A percentile compares a stretch with the other conserved stretches of the same genome.
Conservation (phyloP, 352 stramenopile species). For the Phytophthora multivora region DNA sequence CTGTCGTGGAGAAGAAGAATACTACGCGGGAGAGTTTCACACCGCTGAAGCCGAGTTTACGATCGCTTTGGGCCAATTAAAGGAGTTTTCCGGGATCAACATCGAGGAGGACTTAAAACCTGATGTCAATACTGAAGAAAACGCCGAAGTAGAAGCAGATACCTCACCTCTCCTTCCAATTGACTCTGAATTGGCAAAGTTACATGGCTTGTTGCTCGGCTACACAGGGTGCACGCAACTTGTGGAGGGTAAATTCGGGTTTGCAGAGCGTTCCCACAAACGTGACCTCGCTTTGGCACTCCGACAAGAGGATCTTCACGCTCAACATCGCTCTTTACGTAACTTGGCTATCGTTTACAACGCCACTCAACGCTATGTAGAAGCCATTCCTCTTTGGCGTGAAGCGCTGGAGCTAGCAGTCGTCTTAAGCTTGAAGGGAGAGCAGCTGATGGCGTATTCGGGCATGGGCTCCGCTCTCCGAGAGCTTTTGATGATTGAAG, state of each 20-base stretch:
- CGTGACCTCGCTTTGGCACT: slow-evolving; percentile 53
- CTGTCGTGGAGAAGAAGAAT: slow-evolving; percentile 48
- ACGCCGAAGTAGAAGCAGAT: slow-evolving; percentile 1
- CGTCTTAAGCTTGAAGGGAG: slow-evolving; percentile 41
- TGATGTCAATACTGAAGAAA: background rate
- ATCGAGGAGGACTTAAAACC: slow-evolving; percentile 13
- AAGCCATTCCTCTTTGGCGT: slow-evolving; percentile 58
- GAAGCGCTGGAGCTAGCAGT: slow-evolving; percentile 55
- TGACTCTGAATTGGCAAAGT: slow-evolving; percentile 38
- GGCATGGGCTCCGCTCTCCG: slow-evolving; percentile 50
- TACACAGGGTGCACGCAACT: slow-evolving; percentile 54
- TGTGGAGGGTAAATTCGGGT: slow-evolving; percentile 42
- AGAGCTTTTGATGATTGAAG: slow-evolving; percentile 32
- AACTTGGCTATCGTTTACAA: slow-evolving; percentile 62
- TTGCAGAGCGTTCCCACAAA: slow-evolving; percentile 53
- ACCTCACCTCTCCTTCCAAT: slow-evolving; percentile 5
- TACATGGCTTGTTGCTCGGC: slow-evolving; percentile 53
- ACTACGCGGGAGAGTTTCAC: slow-evolving; percentile 46
- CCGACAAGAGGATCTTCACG: slow-evolving; percentile 54
- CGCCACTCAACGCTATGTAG: slow-evolving; percentile 45
- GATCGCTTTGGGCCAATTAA: slow-evolving; percentile 38
- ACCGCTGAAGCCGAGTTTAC: slow-evolving; percentile 46
- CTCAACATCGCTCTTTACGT: slow-evolving; percentile 51
- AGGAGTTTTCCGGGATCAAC: slow-evolving; percentile 17
- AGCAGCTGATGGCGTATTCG: slow-evolving; percentile 51